Conservation (phyloP, 306 rosid species). For the Prunus davidiana region DNA sequence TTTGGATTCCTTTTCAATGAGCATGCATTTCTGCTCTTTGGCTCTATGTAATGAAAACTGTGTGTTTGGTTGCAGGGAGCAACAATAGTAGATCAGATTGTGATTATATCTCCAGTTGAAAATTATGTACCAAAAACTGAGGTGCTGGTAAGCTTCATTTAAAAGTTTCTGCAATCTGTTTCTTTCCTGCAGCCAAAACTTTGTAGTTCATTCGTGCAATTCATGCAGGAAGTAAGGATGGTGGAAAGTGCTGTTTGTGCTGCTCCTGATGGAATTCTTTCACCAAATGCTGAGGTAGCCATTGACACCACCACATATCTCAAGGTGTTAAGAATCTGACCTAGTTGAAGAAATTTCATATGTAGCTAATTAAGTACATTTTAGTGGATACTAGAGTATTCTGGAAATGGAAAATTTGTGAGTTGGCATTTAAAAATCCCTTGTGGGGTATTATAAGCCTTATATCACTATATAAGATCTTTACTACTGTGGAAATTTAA, state of each 20-base stretch:
- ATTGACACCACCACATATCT: neutral
- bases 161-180: slow-evolving; percentile 8
- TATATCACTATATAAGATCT: neutral
- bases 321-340: neutral
- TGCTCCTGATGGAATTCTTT: slow-evolving; percentile 43
- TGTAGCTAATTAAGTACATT: neutral
- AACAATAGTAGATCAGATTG: slow-evolving; percentile 82
- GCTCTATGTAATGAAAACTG: neutral
- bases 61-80: slow-evolving; percentile 69
- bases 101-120: slow-evolving; percentile 66
- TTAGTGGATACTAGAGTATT: neutral
- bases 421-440: neutral
- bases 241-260: slow-evolving; percentile 50
- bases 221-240: slow-evolving; percentile 61
- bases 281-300: slow-evolving; percentile 50
- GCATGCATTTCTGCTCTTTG: neutral
- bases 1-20: neutral
- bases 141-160: slow-evolving; percentile 36
- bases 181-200: slow-evolving; percentile 7
- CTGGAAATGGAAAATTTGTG: slow-evolving; percentile 1
- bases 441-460: neutral
- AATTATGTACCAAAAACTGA: slow-evolving; percentile 59
- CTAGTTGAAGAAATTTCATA: neutral
- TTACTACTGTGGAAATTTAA: neutral
- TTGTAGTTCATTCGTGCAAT: slow-evolving; percentile 23